A percentile compares a stretch with the other conserved stretches of the same genome.
These are phyloP conservation scores for Rosa persica DNA, from an alignment of 306 rosid genomes.

Conservation along the genomic window DNA sequence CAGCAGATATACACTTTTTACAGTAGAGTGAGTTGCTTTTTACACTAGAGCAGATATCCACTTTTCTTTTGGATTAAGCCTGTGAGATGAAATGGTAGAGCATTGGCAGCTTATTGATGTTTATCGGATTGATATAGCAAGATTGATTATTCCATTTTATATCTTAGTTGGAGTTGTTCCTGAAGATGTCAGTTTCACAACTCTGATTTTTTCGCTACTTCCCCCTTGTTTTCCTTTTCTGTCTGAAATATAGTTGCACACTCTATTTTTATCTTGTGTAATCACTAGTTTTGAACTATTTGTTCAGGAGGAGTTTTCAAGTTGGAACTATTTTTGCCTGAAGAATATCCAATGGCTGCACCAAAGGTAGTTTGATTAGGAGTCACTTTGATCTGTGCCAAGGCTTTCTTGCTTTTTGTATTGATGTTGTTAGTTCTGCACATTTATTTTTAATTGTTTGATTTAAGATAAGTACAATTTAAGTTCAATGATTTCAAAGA, in stretches of 20 bases:
- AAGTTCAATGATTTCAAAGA: not conserved
- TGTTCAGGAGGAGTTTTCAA: slow-evolving; percentile 90
- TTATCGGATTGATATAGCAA: not conserved
- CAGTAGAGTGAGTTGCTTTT: not conserved
- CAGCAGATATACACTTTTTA: not conserved
- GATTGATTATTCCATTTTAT: not conserved
- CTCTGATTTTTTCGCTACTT: not conserved
- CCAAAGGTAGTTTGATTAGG: slow-evolving; percentile 68
- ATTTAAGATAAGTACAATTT: not conserved
- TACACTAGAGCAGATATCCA: not conserved
- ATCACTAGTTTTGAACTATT: slow-evolving; percentile 19
- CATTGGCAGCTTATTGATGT: not conserved
- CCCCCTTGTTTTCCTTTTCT: not conserved
- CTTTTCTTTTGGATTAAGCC: not conserved
- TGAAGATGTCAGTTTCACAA: not conserved
- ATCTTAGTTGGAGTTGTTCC: not conserved
- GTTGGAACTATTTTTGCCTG: slow-evolving; percentile 94
- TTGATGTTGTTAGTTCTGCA: not conserved
- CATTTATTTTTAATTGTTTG: not conserved
- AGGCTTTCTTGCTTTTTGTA: not conserved
- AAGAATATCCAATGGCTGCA: slow-evolving; percentile 99
- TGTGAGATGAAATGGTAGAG: not conserved
- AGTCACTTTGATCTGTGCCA: slow-evolving; percentile 8
- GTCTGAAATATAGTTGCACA: not conserved
- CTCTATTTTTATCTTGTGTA: not conserved